Percentiles rank a stretch among this genome's conserved stretches.
These are phyloP conservation scores for Inga oerstediana DNA, from an alignment of 306 rosid genomes.

Conservation along the genomic window DNA sequence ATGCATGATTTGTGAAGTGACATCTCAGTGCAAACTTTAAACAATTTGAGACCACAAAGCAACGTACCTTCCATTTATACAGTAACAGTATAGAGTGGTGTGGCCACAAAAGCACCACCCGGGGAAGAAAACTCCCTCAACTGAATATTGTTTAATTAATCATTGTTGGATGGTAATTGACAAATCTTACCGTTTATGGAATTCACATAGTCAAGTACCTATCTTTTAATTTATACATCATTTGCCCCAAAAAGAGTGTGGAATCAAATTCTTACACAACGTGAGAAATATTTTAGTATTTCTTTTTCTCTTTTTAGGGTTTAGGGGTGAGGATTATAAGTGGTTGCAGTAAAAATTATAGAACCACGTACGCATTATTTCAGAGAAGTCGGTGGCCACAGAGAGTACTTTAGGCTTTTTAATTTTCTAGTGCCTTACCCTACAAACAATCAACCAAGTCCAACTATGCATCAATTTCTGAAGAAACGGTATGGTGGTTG, in stretches of 20 bases:
- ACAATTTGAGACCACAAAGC: neutral
- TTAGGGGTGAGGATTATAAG: neutral
- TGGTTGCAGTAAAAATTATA: neutral
- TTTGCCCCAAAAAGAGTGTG: no score
- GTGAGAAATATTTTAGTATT: neutral
- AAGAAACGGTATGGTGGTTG: neutral
- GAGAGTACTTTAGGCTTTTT: no score
- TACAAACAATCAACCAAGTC: neutral
- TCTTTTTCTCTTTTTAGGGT: neutral
- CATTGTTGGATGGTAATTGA: neutral
- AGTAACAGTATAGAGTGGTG: neutral
- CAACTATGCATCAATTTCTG: neutral
- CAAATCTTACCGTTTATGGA: neutral
- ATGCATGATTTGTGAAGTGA: slow-evolving; percentile 2
- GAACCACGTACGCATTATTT: neutral
- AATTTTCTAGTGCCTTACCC: no score
- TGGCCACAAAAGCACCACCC: neutral
- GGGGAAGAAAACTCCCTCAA: neutral
- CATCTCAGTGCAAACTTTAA: slow-evolving; percentile 30
- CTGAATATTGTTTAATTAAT: neutral
- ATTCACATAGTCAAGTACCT: neutral
- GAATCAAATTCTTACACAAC: neutral
- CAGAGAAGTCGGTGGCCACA: slow-evolving; percentile 7
- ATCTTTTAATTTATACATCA: neutral
- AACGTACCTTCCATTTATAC: neutral